These are phyloP conservation scores for Pyrenochaeta sp. DNA, from an alignment of 2,329 filamentous ascomycete genomes.

Conservation along the genomic window DNA sequence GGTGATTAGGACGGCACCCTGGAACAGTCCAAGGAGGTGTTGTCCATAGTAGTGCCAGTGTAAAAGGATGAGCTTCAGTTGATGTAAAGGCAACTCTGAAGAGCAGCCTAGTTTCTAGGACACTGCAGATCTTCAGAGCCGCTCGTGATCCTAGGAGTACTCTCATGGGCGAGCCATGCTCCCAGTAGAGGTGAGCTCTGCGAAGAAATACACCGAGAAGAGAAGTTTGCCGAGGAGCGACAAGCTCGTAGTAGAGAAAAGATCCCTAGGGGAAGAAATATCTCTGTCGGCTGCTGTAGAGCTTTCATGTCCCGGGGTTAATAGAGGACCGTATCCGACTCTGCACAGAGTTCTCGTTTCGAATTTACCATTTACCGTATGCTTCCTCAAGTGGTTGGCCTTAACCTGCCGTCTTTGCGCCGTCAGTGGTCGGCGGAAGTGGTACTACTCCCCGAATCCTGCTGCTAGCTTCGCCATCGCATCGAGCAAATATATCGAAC, in stretches of 20 bases:
- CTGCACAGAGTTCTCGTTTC: too few relatives aligned
- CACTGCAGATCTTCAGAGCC: neutral
- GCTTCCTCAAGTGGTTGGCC: too few relatives aligned
- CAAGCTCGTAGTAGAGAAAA: conserved; percentile 1
- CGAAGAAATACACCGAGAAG: neutral
- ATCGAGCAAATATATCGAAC: too few relatives aligned
- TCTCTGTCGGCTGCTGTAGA: neutral
- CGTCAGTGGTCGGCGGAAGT: too few relatives aligned
- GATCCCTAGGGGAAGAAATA: neutral
- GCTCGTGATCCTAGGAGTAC: neutral
- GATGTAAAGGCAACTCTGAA: neutral
- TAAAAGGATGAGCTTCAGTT: neutral
- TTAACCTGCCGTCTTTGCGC: too few relatives aligned
- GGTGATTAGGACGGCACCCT: neutral
- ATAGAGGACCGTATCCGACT: neutral
- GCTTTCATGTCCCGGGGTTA: neutral
- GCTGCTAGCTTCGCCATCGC: too few relatives aligned
- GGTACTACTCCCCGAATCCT: too few relatives aligned
- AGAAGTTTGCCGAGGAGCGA: neutral
- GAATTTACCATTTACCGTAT: too few relatives aligned
- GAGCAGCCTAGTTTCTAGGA: neutral
- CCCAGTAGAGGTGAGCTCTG: neutral
- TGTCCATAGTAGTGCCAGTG: neutral
- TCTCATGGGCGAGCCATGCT: conserved; percentile 1
- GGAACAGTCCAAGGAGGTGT: neutral